Percentiles rank a stretch among this genome's conserved stretches.
Conservation (phyloP, 1,284 basidiomycete species). For the Trichosporon sp. region DNA sequence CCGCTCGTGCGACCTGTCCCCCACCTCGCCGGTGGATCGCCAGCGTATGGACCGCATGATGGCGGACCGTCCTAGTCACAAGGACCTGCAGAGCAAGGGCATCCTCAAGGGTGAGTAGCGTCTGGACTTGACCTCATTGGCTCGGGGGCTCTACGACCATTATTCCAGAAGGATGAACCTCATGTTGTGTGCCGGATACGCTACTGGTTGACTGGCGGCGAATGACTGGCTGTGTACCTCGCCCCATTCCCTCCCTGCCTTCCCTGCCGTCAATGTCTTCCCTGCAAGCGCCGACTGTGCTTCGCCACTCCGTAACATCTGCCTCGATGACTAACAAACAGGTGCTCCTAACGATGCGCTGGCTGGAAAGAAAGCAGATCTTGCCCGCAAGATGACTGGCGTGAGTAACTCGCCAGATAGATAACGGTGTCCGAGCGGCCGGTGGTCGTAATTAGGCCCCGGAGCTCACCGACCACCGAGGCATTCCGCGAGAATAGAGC, state of each 20-base stretch:
- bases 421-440: not conserved
- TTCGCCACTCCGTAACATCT: not conserved
- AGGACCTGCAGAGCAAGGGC: conserved; percentile 64
- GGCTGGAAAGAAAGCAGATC: conserved; percentile 62
- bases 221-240: not conserved
- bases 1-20: conserved; percentile 33
- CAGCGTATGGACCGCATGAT: conserved; percentile 58
- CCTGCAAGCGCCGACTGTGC: no score
- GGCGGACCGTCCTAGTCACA: conserved; percentile 56
- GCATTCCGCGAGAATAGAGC: not conserved
- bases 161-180: not conserved
- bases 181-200: not conserved
- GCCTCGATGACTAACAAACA: not conserved
- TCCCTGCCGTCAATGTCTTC: no score
- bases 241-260: not conserved
- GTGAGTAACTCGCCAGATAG: not conserved
- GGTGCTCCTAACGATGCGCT: conserved; percentile 55
- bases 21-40: conserved; percentile 34
- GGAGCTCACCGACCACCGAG: not conserved
- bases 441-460: not conserved
- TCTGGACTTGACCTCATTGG: not conserved
- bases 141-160: not conserved
- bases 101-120: conserved; percentile 62
- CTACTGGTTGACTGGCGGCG: not conserved
- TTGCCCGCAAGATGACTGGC: conserved; percentile 55